Evolutionary conservation across 257 asterid genomes (phyloP).

Genomic region (Nicotiana paniculata): DNA sequence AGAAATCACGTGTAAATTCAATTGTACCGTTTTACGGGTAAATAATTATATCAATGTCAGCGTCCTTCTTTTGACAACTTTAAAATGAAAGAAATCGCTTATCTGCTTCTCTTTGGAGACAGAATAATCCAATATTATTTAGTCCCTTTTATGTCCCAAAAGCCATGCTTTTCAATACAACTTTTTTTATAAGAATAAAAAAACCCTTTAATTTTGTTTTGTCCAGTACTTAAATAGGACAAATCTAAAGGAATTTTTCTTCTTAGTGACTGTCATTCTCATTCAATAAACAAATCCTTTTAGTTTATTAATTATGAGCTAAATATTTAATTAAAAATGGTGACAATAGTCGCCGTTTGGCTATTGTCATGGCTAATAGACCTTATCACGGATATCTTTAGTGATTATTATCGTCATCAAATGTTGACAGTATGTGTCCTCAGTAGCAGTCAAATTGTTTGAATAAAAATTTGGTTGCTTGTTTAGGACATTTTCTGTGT

Average conservation of each 20-base stretch:
- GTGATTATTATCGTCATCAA: slow-evolving; percentile 11
- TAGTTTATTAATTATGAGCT: not conserved
- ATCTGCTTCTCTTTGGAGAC: not conserved
- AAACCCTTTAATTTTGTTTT: not conserved
- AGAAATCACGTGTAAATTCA: too few relatives aligned
- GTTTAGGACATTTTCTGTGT: slow-evolving; percentile 18
- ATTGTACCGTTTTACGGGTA: too few relatives aligned
- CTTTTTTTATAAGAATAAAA: not conserved
- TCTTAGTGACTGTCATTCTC: slow-evolving; percentile 29
- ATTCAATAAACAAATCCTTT: slow-evolving; percentile 14
- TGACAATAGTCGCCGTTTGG: slow-evolving; percentile 20
- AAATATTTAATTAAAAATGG: slow-evolving; percentile 5
- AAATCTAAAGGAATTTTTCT: slow-evolving; percentile 21
- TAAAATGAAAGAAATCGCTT: not conserved
- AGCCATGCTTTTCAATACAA: not conserved
- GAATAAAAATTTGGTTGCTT: slow-evolving; percentile 10
- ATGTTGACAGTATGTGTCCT: slow-evolving; percentile 1
- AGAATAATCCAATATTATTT: not conserved
- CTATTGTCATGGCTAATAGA: slow-evolving; percentile 14
- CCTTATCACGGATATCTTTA: slow-evolving; percentile 2
- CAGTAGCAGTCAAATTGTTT: not conserved
- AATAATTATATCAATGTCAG: not conserved
- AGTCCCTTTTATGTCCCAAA: not conserved
- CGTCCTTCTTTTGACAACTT: not conserved
- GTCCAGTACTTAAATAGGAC: slow-evolving; percentile 17